phyloP scores from a whole-genome alignment of 257 asterid species.

The Nicotiana obtusifolia region DNA sequence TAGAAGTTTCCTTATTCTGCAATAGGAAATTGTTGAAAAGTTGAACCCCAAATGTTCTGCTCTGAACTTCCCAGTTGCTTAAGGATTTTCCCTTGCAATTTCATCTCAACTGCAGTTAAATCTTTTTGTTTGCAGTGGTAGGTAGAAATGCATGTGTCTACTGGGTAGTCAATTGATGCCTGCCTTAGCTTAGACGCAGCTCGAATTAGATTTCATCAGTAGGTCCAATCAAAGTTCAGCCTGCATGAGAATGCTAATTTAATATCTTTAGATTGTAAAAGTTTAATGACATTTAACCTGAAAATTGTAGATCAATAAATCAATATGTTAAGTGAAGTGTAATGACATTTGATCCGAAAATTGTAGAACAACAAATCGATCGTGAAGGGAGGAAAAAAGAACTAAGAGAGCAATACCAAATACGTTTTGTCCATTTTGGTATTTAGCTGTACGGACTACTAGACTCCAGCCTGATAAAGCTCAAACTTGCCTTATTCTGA shows the following conservation, averaged over 20 bases:
- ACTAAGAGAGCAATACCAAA: neutral
- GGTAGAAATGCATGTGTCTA: neutral
- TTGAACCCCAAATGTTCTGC: neutral
- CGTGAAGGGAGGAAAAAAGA: neutral
- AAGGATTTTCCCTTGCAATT: neutral
- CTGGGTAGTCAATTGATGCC: neutral
- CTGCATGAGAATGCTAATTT: neutral
- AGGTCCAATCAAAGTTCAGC: neutral
- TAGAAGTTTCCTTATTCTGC: neutral
- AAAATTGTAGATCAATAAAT: neutral
- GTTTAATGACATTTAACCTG: neutral
- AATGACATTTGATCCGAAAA: neutral
- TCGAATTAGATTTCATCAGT: neutral
- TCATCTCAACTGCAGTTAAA: neutral
- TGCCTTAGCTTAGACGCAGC: neutral
- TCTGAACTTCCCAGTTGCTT: neutral
- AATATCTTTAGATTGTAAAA: neutral
- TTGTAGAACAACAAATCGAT: neutral
- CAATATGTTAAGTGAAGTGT: neutral
- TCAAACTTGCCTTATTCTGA: neutral
- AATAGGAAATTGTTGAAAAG: neutral
- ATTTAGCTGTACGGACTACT: neutral
- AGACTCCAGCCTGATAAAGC: neutral
- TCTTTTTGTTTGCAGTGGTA: neutral
- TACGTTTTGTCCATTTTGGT: neutral